phyloP scores from a whole-genome alignment of 495 filamentous ascomycete species.

The Xylaria intraflava region DNA sequence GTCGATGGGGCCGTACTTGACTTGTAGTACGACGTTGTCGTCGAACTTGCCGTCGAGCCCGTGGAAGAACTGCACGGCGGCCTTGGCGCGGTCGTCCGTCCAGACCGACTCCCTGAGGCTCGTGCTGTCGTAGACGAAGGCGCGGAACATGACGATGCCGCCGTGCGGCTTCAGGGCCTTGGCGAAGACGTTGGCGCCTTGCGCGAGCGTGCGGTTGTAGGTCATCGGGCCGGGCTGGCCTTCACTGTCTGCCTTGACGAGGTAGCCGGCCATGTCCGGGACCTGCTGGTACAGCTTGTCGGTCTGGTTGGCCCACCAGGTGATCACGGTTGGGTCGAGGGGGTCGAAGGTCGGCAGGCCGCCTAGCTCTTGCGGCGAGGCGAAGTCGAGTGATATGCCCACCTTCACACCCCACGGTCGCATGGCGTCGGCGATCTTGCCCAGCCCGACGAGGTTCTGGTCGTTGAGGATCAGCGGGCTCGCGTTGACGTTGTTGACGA shows the following conservation, averaged over 20 bases:
- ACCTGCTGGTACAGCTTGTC: conserved; percentile 51
- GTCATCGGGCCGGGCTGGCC: conserved; percentile 64
- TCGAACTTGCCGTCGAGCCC: conserved; percentile 58
- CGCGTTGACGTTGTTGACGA: conserved; percentile 72
- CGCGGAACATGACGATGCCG: conserved; percentile 66
- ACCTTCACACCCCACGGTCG: conserved; percentile 62
- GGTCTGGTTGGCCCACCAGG: conserved; percentile 57
- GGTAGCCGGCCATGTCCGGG: conserved; percentile 62
- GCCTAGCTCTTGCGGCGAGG: conserved; percentile 52
- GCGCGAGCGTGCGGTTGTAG: conserved; percentile 61
- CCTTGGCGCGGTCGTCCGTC: conserved; percentile 63
- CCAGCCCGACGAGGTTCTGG: conserved; percentile 54
- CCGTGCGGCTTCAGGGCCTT: conserved; percentile 52
- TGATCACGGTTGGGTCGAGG: conserved; percentile 50
- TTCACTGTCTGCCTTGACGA: conserved; percentile 70
- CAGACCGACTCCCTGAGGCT: conserved; percentile 49
- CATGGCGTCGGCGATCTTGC: conserved; percentile 55
- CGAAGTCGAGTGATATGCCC: conserved; percentile 62
- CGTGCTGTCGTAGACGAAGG: conserved; percentile 62
- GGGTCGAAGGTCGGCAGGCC: conserved; percentile 59
- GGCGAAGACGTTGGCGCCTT: conserved; percentile 67
- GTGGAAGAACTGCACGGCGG: conserved; percentile 61
- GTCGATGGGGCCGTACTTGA: conserved; percentile 71
- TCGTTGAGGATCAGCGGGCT: conserved; percentile 50
- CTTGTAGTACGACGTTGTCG: conserved; percentile 64